Evolutionary conservation across 768 basidiomycete species (phyloP).

Genomic region (Sarcodon sp.): DNA sequence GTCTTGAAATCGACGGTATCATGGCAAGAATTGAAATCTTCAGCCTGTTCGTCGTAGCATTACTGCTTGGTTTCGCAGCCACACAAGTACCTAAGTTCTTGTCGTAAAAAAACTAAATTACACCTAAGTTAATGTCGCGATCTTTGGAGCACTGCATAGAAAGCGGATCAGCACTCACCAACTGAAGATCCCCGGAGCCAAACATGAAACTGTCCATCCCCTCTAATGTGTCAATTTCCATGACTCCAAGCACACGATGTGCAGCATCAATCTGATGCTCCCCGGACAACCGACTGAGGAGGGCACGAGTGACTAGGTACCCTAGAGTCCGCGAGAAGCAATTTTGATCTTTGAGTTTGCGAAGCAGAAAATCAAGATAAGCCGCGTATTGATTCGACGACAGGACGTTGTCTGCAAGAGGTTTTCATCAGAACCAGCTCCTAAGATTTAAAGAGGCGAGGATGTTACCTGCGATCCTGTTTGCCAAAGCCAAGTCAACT

Average conservation of each 20-base stretch:
- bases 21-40: conserved; percentile 43
- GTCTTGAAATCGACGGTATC: conserved; percentile 36
- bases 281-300: conserved; percentile 44
- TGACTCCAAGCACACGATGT: conserved; percentile 28
- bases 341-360: conserved; percentile 34
- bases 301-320: conserved; percentile 47
- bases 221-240: conserved; percentile 32
- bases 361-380: conserved; percentile 36
- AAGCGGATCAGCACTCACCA: conserved; percentile 10
- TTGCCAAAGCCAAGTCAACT: conserved; percentile 40
- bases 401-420: conserved; percentile 47
- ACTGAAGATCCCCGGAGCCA: conserved; percentile 14
- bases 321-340: conserved; percentile 43
- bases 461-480: conserved; percentile 49
- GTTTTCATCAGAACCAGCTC: background rate
- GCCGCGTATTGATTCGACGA: conserved; percentile 28
- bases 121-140: conserved; percentile 1
- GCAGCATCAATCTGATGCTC: conserved; percentile 47
- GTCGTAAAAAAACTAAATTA: conserved; percentile 30
- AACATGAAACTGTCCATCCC: conserved; percentile 25
- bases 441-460: background rate
- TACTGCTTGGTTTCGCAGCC: conserved; percentile 48
- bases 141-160: background rate
- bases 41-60: conserved; percentile 38
- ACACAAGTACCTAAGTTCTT: conserved; percentile 32